These are phyloP conservation scores for Pyrenochaeta sp. DNA, from an alignment of 2,329 filamentous ascomycete genomes.

Conservation along the genomic window DNA sequence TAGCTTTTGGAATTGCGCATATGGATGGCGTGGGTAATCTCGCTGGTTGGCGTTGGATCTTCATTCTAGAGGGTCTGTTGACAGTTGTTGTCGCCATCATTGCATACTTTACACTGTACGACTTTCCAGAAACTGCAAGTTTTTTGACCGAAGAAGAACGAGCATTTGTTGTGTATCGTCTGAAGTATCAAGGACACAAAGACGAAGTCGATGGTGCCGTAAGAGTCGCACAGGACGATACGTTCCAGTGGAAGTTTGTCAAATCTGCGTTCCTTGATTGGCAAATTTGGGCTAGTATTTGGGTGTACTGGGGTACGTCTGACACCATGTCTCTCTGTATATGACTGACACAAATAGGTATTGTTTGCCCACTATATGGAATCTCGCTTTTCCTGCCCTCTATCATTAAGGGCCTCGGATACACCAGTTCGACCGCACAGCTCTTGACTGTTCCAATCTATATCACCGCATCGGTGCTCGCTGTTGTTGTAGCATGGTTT, in stretches of 20 bases:
- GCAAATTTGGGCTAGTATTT: slow-evolving; percentile 60
- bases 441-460: slow-evolving; percentile 56
- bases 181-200: slow-evolving; percentile 60
- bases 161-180: slow-evolving; percentile 66
- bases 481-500: slow-evolving; percentile 40
- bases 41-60: slow-evolving; percentile 45
- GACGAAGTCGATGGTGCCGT: slow-evolving; percentile 64
- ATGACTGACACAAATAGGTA: slow-evolving; percentile 26
- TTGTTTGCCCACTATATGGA: slow-evolving; percentile 52
- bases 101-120: slow-evolving; percentile 66
- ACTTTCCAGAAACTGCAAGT: slow-evolving; percentile 67
- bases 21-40: slow-evolving; percentile 63
- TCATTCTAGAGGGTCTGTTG: slow-evolving; percentile 47
- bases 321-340: slow-evolving; percentile 25
- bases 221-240: slow-evolving; percentile 73
- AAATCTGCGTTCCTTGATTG: slow-evolving; percentile 57
- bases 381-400: slow-evolving; percentile 58
- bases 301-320: slow-evolving; percentile 70
- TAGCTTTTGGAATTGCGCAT: slow-evolving; percentile 67
- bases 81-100: slow-evolving; percentile 46
- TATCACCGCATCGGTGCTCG: slow-evolving; percentile 46
- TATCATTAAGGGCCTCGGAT: slow-evolving; percentile 53
- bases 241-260: slow-evolving; percentile 69
- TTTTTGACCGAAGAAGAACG: slow-evolving; percentile 65
- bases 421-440: slow-evolving; percentile 51